A percentile compares a stretch with the other conserved stretches of the same genome.
Evolutionary conservation across 768 basidiomycete species (phyloP).

Genomic region (Sarcomyxa edulis): DNA sequence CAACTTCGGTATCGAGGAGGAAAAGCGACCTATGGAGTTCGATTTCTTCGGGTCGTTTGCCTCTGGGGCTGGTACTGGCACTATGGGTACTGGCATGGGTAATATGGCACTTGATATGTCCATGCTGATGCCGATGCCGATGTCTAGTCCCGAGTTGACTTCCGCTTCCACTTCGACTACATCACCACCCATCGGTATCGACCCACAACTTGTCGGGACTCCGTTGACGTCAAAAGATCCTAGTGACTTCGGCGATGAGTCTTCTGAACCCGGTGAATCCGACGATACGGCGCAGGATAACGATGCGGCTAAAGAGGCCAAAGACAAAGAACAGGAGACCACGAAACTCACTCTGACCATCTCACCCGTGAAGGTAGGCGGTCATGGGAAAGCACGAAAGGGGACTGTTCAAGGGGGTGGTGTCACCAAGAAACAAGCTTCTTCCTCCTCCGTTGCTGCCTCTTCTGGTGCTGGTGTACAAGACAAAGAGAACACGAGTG

Average conservation of each 20-base stretch:
- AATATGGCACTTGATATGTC: no score
- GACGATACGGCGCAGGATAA: conserved; percentile 24
- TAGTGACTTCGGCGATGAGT: conserved; percentile 33
- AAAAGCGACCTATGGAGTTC: no score
- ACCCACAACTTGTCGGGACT: conserved; percentile 73
- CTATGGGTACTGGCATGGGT: no score
- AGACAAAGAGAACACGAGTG: conserved; percentile 31
- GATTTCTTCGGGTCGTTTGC: no score
- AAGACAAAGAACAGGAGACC: conserved; percentile 26
- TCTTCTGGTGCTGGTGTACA: conserved; percentile 7
- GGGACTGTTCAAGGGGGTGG: conserved; percentile 74
- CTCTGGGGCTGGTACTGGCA: no score
- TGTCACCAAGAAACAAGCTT: conserved; percentile 49
- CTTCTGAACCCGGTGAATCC: conserved; percentile 18
- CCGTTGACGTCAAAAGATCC: conserved; percentile 33
- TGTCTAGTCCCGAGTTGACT: no score
- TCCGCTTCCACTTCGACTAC: conserved; percentile 19
- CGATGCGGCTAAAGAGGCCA: conserved; percentile 12
- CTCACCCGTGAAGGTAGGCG: conserved; percentile 50
- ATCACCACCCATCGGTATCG: conserved; percentile 38
- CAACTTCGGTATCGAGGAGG: conserved; percentile 9
- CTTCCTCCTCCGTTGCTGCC: conserved; percentile 9
- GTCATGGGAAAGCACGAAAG: conserved; percentile 55
- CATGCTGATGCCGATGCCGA: no score
- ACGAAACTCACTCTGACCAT: conserved; percentile 35